These are phyloP conservation scores for Lasiodiplodia sp. DNA, from an alignment of 2,329 filamentous ascomycete species.

Conservation along the genomic window DNA sequence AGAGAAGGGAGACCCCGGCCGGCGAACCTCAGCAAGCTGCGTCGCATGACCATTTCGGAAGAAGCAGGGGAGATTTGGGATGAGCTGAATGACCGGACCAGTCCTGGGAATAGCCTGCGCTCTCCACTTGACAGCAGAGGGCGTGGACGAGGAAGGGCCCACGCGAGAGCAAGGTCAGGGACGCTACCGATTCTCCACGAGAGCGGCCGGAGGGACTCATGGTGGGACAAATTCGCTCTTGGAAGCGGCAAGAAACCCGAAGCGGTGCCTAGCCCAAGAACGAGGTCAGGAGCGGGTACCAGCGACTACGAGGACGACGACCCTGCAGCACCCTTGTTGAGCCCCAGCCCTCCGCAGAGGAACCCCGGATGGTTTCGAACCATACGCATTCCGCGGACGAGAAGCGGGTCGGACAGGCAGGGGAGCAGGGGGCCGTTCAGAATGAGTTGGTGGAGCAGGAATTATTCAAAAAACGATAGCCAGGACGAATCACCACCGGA, in stretches of 20 bases:
- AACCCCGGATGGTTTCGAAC: slow-evolving; percentile 18
- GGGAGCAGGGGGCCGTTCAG: slow-evolving; percentile 26
- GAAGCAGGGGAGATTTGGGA: slow-evolving; percentile 87
- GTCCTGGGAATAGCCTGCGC: slow-evolving; percentile 2
- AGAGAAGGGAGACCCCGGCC: slow-evolving; percentile 9
- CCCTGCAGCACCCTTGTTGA: slow-evolving; percentile 16
- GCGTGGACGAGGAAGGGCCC: slow-evolving; percentile 11
- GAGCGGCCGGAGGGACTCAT: slow-evolving; percentile 5
- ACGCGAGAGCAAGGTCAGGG: slow-evolving; percentile 17
- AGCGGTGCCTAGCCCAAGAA: not conserved
- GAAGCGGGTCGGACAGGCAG: not conserved
- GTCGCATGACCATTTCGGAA: slow-evolving; percentile 61
- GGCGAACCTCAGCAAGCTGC: slow-evolving; percentile 34
- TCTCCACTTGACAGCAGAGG: slow-evolving; percentile 21
- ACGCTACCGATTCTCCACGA: slow-evolving; percentile 5
- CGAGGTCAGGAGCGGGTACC: slow-evolving; percentile 3
- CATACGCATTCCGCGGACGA: slow-evolving; percentile 6
- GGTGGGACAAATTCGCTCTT: slow-evolving; percentile 13
- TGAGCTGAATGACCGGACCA: slow-evolving; percentile 76
- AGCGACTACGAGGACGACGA: slow-evolving; percentile 26
- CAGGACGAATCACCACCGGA: slow-evolving; percentile 1
- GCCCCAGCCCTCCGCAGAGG: slow-evolving; percentile 21
- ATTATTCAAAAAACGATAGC: slow-evolving; percentile 9
- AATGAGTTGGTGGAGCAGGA: slow-evolving; percentile 26
- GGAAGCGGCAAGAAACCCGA: slow-evolving; percentile 8